Evolutionary conservation across 2,329 filamentous ascomycete species (phyloP).

Genomic region (Aspergillus texensis): DNA sequence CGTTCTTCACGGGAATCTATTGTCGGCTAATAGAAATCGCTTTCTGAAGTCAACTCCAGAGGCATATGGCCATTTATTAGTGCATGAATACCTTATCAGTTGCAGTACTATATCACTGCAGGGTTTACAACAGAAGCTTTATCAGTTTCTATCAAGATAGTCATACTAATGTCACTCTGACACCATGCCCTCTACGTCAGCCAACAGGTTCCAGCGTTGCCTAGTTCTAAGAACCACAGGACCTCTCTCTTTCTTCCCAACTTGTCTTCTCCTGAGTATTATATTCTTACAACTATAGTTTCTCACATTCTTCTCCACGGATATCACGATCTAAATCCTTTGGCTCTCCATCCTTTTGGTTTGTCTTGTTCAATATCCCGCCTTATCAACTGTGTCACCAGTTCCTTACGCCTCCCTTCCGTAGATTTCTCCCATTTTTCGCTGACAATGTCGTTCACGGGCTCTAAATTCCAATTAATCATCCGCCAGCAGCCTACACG

Average conservation of each 20-base stretch:
- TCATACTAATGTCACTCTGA: background rate
- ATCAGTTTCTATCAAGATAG: background rate
- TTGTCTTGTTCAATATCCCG: slow-evolving; percentile 23
- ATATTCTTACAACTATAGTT: slow-evolving; percentile 25
- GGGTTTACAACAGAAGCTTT: too few relatives aligned
- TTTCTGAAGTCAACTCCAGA: too few relatives aligned
- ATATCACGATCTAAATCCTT: slow-evolving; percentile 24
- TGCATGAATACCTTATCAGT: rapidly evolving
- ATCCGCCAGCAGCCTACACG: slow-evolving; percentile 69
- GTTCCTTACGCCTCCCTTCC: slow-evolving; percentile 43
- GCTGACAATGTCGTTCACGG: slow-evolving; percentile 48
- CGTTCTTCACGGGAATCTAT: too few relatives aligned
- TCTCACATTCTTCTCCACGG: slow-evolving; percentile 22
- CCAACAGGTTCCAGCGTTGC: too few relatives aligned
- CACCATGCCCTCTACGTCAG: background rate
- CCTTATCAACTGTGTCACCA: slow-evolving; percentile 46
- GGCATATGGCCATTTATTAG: too few relatives aligned
- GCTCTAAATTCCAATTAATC: slow-evolving; percentile 58
- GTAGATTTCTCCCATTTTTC: slow-evolving; percentile 39
- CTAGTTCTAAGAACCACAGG: slow-evolving; percentile 24
- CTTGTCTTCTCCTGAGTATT: slow-evolving; percentile 11
- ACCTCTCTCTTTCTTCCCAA: slow-evolving; percentile 18
- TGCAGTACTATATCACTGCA: too few relatives aligned
- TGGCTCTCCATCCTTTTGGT: slow-evolving; percentile 16
- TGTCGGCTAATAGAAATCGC: too few relatives aligned